Conservation (phyloP, 768 basidiomycete species). For the Leccinum subgranulosum region DNA sequence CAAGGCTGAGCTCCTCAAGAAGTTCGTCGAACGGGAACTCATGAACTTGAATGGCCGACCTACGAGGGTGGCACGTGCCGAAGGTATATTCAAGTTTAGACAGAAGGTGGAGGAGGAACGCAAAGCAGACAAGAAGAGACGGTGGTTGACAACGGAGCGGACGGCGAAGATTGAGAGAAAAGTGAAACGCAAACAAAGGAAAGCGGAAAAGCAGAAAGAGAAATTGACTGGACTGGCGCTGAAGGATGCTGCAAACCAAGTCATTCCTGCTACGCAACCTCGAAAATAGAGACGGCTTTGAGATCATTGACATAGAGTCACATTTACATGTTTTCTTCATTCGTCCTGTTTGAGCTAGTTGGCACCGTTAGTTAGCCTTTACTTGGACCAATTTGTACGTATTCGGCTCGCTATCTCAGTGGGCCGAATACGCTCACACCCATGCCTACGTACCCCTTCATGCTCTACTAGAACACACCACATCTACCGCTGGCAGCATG, state of each 20-base stretch:
- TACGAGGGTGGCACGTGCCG: constrained; percentile 60
- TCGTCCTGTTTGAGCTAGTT: background rate
- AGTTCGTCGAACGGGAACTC: constrained; percentile 54
- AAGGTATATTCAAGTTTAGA: constrained; percentile 74
- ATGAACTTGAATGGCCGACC: constrained; percentile 58
- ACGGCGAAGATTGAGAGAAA: constrained; percentile 37
- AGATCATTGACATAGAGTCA: background rate
- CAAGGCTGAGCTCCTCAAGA: constrained; percentile 47
- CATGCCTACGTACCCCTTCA: background rate
- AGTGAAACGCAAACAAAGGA: constrained; percentile 40
- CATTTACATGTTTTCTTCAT: background rate
- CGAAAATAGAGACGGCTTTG: constrained; percentile 5
- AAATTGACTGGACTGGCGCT: constrained; percentile 52
- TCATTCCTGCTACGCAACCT: constrained; percentile 39
- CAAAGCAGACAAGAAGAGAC: constrained; percentile 59
- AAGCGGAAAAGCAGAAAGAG: constrained; percentile 47
- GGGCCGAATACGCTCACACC: background rate
- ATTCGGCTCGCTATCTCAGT: background rate
- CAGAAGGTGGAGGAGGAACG: constrained; percentile 54
- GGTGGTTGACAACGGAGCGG: constrained; percentile 40
- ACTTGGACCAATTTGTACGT: background rate
- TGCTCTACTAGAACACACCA: background rate
- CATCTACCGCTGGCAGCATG: constrained; percentile 4
- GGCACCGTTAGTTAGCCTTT: background rate
- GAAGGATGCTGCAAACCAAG: constrained; percentile 56